Evolutionary conservation across 2,329 filamentous ascomycete genomes (phyloP).

Genomic region (Hawksworthiomyces lignivorus): DNA sequence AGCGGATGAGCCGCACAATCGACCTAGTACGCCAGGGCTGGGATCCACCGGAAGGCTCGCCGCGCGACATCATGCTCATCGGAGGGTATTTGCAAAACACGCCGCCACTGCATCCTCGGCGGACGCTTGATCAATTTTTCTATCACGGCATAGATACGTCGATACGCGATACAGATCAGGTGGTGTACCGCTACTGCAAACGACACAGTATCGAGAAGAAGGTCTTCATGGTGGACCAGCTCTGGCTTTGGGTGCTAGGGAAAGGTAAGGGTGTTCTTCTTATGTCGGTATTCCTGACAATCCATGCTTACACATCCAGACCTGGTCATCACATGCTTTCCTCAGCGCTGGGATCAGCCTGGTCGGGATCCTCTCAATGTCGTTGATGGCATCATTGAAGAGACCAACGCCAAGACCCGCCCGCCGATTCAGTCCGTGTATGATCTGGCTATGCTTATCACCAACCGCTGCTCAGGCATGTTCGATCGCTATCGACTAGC

Average conservation of each 20-base stretch:
- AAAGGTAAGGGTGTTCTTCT: constrained; percentile 19
- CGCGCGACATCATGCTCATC: constrained; percentile 37
- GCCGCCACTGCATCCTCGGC: constrained; percentile 48
- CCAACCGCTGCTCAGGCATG: constrained; percentile 49
- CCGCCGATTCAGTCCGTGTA: constrained; percentile 53
- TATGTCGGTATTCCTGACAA: not conserved
- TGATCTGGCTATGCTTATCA: constrained; percentile 55
- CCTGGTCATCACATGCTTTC: constrained; percentile 52
- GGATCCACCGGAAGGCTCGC: constrained; percentile 19
- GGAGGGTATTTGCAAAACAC: constrained; percentile 37
- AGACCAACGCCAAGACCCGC: constrained; percentile 56
- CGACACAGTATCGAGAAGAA: constrained; percentile 38
- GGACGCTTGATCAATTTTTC: constrained; percentile 59
- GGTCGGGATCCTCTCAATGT: constrained; percentile 57
- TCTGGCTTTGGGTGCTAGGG: constrained; percentile 58
- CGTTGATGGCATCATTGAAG: constrained; percentile 54
- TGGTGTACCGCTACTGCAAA: constrained; percentile 51
- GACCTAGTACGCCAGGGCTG: constrained; percentile 24
- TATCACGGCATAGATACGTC: constrained; percentile 57
- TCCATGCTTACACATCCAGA: constrained; percentile 26
- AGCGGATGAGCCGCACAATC: constrained; percentile 49
- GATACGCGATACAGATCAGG: constrained; percentile 53
- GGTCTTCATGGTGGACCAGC: constrained; percentile 61
- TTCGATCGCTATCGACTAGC: constrained; percentile 52
- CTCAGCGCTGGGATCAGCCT: constrained; percentile 51